phyloP scores from a whole-genome alignment of 2,329 filamentous ascomycete genomes.

The Neopestalotiopsis clavispora region DNA sequence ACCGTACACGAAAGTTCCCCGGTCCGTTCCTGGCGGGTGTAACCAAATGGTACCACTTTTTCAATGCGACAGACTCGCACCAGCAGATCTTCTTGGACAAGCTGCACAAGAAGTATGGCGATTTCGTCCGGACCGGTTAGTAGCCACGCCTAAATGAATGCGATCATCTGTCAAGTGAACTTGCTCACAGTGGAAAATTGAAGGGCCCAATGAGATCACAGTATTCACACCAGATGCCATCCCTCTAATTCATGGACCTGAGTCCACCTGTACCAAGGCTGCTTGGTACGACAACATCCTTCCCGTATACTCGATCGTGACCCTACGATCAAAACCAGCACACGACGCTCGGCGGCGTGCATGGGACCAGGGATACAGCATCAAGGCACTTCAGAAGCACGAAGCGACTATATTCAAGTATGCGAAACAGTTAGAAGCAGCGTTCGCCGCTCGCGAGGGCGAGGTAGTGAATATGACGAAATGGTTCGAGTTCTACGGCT shows the following conservation, averaged over 20 bases:
- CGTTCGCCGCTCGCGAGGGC: too few relatives aligned
- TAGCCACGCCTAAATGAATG: background rate
- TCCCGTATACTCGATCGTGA: too few relatives aligned
- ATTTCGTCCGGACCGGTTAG: conserved; percentile 29
- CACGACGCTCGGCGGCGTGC: too few relatives aligned
- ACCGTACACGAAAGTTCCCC: conserved; percentile 41
- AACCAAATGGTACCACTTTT: conserved; percentile 43
- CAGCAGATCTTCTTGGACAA: conserved; percentile 29
- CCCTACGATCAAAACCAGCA: too few relatives aligned
- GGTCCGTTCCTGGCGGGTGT: conserved; percentile 41
- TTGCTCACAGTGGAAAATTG: background rate
- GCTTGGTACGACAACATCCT: too few relatives aligned
- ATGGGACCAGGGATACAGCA: too few relatives aligned
- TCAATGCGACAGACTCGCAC: conserved; percentile 27
- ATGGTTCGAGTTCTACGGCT: too few relatives aligned
- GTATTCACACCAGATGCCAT: conserved; percentile 32
- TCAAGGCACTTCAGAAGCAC: too few relatives aligned
- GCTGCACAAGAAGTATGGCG: conserved; percentile 28
- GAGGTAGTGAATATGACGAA: too few relatives aligned
- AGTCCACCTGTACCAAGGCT: too few relatives aligned
- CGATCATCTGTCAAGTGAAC: background rate
- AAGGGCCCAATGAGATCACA: conserved; percentile 31
- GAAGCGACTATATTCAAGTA: too few relatives aligned
- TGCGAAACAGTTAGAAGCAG: too few relatives aligned
- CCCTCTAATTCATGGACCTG: conserved; percentile 14